Evolutionary conservation across 2,329 filamentous ascomycete genomes (phyloP), one percentile per base, ranked within the genome.

Genomic region (Tetracladium maxilliforme): DNA sequence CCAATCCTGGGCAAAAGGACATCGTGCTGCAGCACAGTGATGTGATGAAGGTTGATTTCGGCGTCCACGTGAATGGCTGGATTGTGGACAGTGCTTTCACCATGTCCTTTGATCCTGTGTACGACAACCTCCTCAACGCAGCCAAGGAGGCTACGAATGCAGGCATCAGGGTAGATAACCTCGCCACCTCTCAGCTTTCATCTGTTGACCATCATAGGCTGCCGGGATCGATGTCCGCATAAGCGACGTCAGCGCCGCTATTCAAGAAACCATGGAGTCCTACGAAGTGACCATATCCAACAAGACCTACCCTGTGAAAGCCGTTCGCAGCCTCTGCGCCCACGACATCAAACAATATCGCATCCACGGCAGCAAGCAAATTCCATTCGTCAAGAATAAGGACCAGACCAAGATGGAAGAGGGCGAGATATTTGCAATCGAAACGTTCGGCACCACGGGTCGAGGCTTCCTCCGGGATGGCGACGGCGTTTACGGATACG

Each of bases 351-450:
- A 81, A 29, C 84, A 73, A 33, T 90, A 86, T 58, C 74, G 72
- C 48, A 94, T 94, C 40, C 86, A 94, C 54, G 84, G 86, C 30
- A 79, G 72, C 41, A 94, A 94, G 64, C 84, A 80, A 37, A 82
- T 94, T 25, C 87, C 86, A 0, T 93, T 94, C 42, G 83, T 94
- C 35, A 92, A 92, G 60, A 76, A 72, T 33, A 69, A 70, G 33
- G 82, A 92, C 43, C 72, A 76, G 48, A 92, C 83, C 26, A 93
- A 92, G 64, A 95, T 95, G 87, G 86, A 94, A 56, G 87, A 94
- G 54, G 84, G 84, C 21, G 86, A 95, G 45, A 75, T 84, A 11
- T 95, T 92, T 49, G 86, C 86, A 35, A 92, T 94, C 40, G 86
- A 94, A 58, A 94, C 86, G 1, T 94, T 94, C 49, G 87, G 86